A percentile compares a stretch with the other conserved stretches of the same genome.
Evolutionary conservation across 108 stramenopile genomes (phyloP).

Genomic region (Skeletonema grethae): DNA sequence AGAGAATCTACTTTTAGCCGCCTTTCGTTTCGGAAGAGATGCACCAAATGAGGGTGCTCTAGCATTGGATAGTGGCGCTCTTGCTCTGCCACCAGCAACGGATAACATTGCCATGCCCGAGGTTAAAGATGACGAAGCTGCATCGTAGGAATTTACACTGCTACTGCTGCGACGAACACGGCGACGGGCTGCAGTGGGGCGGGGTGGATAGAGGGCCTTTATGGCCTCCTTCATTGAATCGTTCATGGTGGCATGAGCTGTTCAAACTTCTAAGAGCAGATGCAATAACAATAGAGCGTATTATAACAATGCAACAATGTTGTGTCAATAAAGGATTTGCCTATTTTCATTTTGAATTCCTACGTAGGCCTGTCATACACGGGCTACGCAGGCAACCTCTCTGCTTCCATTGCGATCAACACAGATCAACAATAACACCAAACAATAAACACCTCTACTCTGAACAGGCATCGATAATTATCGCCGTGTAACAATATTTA

Average conservation of each 20-base stretch:
- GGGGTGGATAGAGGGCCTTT: slow-evolving; percentile 60
- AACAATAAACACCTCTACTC: too few species aligned
- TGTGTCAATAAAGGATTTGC: too few species aligned
- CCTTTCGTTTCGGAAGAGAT: not conserved
- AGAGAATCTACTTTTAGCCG: slow-evolving; percentile 59
- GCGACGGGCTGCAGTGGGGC: slow-evolving; percentile 38
- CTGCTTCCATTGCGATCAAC: too few species aligned
- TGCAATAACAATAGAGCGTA: too few species aligned
- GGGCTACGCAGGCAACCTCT: too few species aligned
- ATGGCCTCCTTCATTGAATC: slow-evolving; percentile 60
- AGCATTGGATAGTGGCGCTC: not conserved
- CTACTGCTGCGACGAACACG: slow-evolving; percentile 33
- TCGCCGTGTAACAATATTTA: not conserved
- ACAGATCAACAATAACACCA: too few species aligned
- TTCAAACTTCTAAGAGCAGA: too few species aligned
- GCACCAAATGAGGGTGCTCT: not conserved
- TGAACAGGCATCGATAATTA: not conserved
- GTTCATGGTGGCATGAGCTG: not conserved
- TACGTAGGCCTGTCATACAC: too few species aligned
- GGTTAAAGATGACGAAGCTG: slow-evolving; percentile 9
- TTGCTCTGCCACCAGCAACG: not conserved
- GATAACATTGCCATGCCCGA: not conserved
- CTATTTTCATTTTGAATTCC: too few species aligned
- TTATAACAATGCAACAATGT: too few species aligned
- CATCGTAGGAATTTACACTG: slow-evolving; percentile 5